phyloP scores from a whole-genome alignment of 179 eudicot species.

The Silene noctiflora region DNA sequence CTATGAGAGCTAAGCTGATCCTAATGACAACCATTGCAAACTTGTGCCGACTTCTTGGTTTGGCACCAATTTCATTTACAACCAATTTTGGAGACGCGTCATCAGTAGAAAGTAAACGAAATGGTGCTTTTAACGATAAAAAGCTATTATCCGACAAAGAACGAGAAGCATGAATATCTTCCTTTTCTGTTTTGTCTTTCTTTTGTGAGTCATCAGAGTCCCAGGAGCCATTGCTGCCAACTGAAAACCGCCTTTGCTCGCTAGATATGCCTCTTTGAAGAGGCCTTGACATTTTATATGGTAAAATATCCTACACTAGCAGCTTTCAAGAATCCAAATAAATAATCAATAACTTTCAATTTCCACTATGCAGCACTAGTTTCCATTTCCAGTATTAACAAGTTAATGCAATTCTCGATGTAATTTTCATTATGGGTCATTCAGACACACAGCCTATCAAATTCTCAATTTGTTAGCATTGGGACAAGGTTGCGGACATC shows the following conservation, averaged over 20 bases:
- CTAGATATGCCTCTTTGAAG: conserved; percentile 72
- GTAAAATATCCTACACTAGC: conserved; percentile 23
- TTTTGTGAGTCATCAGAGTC: conserved; percentile 60
- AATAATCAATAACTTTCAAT: background rate
- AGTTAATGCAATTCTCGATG: no score
- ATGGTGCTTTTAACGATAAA: conserved; percentile 35
- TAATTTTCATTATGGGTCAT: conserved; percentile 4
- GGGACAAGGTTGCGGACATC: background rate
- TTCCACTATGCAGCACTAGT: no score
- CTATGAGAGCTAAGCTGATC: conserved; percentile 61
- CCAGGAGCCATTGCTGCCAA: conserved; percentile 48
- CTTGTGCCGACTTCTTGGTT: conserved; percentile 57
- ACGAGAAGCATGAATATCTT: conserved; percentile 46
- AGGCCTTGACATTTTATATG: conserved; percentile 77
- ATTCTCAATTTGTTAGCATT: no score
- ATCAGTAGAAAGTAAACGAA: conserved; percentile 42
- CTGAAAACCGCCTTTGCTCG: conserved; percentile 56
- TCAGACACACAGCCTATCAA: no score
- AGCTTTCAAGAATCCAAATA: conserved; percentile 3
- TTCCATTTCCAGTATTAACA: no score
- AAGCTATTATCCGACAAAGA: conserved; percentile 42
- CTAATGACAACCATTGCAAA: conserved; percentile 55
- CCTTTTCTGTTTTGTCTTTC: conserved; percentile 77
- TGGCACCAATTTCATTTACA: conserved; percentile 48
- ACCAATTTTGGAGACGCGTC: conserved; percentile 46